Percentiles rank a stretch among this genome's conserved stretches.
phyloP scores from a whole-genome alignment of 2,329 filamentous ascomycete genomes.

The Aspergillus luchuensis region DNA sequence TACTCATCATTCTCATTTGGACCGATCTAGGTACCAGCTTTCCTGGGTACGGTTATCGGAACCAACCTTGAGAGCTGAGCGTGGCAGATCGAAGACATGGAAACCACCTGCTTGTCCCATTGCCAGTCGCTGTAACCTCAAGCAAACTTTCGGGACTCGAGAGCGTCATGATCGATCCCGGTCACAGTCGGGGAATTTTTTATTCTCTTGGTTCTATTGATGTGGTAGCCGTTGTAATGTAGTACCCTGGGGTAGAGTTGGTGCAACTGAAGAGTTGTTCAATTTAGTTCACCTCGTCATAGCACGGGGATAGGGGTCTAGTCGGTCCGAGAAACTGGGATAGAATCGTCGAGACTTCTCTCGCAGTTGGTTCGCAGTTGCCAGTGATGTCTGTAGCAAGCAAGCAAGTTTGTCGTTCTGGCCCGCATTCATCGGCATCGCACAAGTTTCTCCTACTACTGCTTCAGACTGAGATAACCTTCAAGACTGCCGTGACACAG shows the following conservation, averaged over 20 bases:
- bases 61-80: neutral
- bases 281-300: neutral
- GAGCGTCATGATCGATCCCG: conserved; percentile 18
- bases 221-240: conserved; percentile 7
- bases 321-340: conserved; percentile 1
- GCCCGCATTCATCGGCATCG: neutral
- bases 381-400: neutral
- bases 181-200: neutral
- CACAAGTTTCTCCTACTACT: neutral
- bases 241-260: neutral
- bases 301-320: neutral
- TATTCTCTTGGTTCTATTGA: conserved; percentile 2
- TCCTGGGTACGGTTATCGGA: neutral
- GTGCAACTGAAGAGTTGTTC: neutral
- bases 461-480: conserved; percentile 4
- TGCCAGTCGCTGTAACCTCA: neutral
- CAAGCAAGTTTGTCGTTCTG: neutral
- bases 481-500: neutral
- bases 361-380: conserved; percentile 12
- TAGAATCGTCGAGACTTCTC: conserved; percentile 14
- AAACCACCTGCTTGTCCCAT: neutral
- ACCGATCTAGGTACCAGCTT: conserved; percentile 11
- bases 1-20: neutral
- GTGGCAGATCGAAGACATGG: neutral
- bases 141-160: conserved; percentile 7